Evolutionary conservation across 768 basidiomycete genomes (phyloP).

Genomic region (Rickenella mellea): DNA sequence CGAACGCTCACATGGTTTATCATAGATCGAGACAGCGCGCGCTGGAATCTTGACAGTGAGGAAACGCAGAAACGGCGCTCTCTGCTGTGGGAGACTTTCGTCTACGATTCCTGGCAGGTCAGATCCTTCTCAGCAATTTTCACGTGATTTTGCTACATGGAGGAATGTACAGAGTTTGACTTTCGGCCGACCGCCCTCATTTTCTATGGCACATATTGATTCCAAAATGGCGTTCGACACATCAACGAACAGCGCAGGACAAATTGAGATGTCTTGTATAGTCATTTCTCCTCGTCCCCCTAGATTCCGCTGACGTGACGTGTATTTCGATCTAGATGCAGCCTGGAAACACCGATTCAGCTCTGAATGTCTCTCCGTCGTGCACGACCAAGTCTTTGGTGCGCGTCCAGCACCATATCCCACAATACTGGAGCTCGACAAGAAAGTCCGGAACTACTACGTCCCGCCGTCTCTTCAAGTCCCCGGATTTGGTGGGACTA

Average conservation of each 20-base stretch:
- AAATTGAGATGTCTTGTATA: constrained; percentile 57
- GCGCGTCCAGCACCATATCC: constrained; percentile 53
- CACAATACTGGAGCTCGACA: constrained; percentile 54
- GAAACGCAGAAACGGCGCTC: constrained; percentile 52
- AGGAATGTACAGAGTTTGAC: constrained; percentile 46
- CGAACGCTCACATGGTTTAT: constrained; percentile 7
- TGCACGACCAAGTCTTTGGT: constrained; percentile 63
- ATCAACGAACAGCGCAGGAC: constrained; percentile 34
- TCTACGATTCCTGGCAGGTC: constrained; percentile 68
- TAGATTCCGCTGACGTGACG: background rate
- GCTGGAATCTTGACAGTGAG: constrained; percentile 47
- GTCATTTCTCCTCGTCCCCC: constrained; percentile 4
- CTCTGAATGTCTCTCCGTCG: constrained; percentile 49
- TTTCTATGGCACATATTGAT: constrained; percentile 47
- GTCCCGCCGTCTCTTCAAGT: constrained; percentile 57
- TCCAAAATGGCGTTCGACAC: constrained; percentile 41
- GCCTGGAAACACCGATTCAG: constrained; percentile 66
- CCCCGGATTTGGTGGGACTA: constrained; percentile 46
- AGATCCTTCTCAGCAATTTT: constrained; percentile 7
- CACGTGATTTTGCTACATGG: background rate
- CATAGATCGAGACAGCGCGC: constrained; percentile 58
- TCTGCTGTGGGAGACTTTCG: constrained; percentile 56
- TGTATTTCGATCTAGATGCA: constrained; percentile 29
- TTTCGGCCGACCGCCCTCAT: constrained; percentile 62
- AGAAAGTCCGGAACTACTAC: constrained; percentile 54